Percentiles rank a stretch among this genome's conserved stretches.
Conservation (phyloP, 768 basidiomycete genomes). For the Postia placenta region DNA sequence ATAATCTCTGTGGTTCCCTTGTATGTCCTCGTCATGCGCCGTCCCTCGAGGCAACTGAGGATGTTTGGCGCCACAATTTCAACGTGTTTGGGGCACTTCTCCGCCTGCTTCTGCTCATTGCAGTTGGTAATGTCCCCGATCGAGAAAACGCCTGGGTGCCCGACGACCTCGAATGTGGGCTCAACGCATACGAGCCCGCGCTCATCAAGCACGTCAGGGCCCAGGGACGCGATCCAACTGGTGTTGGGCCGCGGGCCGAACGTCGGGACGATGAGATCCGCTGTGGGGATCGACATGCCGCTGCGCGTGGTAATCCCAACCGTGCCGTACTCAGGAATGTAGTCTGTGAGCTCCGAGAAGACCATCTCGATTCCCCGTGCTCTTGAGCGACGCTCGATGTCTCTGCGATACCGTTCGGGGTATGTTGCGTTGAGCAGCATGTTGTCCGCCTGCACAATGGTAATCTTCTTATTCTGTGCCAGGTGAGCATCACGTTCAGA, state of each 20-base stretch:
- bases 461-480: slow-evolving; percentile 39
- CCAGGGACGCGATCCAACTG: slow-evolving; percentile 39
- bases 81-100: slow-evolving; percentile 42
- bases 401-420: slow-evolving; percentile 44
- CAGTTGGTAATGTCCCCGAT: slow-evolving; percentile 61
- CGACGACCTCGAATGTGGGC: slow-evolving; percentile 50
- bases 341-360: slow-evolving; percentile 47
- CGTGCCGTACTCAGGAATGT: slow-evolving; percentile 29
- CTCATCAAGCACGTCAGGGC: slow-evolving; percentile 27
- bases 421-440: slow-evolving; percentile 53
- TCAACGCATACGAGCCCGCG: slow-evolving; percentile 42
- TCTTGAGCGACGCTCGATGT: slow-evolving; percentile 34
- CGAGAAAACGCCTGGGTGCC: slow-evolving; percentile 53
- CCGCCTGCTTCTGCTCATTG: slow-evolving; percentile 55
- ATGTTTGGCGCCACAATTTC: slow-evolving; percentile 44
- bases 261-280: slow-evolving; percentile 47
- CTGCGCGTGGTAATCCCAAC: slow-evolving; percentile 41
- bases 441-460: slow-evolving; percentile 51
- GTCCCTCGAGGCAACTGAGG: slow-evolving; percentile 34
- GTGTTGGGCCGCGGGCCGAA: slow-evolving; percentile 42
- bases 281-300: slow-evolving; percentile 38
- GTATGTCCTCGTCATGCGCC: slow-evolving; percentile 34
- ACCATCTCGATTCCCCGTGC: slow-evolving; percentile 44
- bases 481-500: no score
- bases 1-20: slow-evolving; percentile 46